Conservation (phyloP, 2,329 filamentous ascomycete species). For the Cadophora sp. region DNA sequence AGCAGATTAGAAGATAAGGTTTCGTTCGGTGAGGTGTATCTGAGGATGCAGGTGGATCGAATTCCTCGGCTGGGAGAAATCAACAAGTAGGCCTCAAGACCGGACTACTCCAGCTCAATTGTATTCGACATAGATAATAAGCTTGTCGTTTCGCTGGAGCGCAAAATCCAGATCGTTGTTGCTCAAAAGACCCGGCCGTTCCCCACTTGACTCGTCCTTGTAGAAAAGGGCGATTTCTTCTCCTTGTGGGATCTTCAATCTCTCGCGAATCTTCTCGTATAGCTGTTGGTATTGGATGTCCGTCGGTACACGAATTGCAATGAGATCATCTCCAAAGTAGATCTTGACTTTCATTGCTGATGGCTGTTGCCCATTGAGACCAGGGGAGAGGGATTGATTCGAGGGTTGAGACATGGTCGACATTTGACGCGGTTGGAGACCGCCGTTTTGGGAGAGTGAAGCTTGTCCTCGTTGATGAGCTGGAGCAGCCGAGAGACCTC, state of each 20-base stretch:
- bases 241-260: conserved; percentile 73
- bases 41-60: conserved; percentile 13
- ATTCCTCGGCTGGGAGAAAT: conserved; percentile 4
- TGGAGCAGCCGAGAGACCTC: conserved; percentile 59
- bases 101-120: conserved; percentile 32
- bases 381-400: conserved; percentile 61
- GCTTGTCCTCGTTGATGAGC: conserved; percentile 48
- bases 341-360: conserved; percentile 90
- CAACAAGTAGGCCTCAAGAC: conserved; percentile 15
- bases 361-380: conserved; percentile 47
- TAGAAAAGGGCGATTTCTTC: conserved; percentile 84
- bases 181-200: conserved; percentile 76
- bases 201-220: conserved; percentile 75
- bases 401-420: conserved; percentile 55
- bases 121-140: conserved; percentile 74
- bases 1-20: conserved; percentile 42
- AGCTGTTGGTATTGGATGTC: conserved; percentile 81
- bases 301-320: conserved; percentile 85
- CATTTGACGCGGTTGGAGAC: conserved; percentile 38
- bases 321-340: conserved; percentile 89
- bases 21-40: conserved; percentile 16
- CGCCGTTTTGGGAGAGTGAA: conserved; percentile 41
- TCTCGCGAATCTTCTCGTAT: conserved; percentile 82
- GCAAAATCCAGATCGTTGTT: conserved; percentile 84
- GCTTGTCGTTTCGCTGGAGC: conserved; percentile 83